A percentile compares a stretch with the other conserved stretches of the same genome.
phyloP scores from a whole-genome alignment of 495 filamentous ascomycete species.

The Neurospora sp. region DNA sequence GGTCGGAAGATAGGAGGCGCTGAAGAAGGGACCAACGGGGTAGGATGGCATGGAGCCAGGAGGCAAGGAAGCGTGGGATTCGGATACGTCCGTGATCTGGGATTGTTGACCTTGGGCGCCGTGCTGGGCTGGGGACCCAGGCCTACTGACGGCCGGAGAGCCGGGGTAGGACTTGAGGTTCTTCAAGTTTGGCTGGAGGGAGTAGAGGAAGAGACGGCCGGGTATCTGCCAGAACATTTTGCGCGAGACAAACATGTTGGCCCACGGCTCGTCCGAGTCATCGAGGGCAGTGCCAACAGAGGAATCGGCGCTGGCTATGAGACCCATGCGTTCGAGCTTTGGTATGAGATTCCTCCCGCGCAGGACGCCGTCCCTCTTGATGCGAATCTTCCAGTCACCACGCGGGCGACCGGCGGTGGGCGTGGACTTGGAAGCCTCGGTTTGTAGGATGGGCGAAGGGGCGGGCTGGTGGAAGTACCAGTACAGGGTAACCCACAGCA shows the following conservation, averaged over 20 bases:
- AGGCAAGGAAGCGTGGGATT: slow-evolving; percentile 12
- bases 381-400: slow-evolving; percentile 79
- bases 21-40: slow-evolving; percentile 59
- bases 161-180: slow-evolving; percentile 45
- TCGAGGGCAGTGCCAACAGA: slow-evolving; percentile 57
- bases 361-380: slow-evolving; percentile 79
- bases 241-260: slow-evolving; percentile 70
- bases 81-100: slow-evolving; percentile 13
- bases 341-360: slow-evolving; percentile 71
- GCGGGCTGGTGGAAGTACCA: slow-evolving; percentile 91
- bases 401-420: slow-evolving; percentile 60
- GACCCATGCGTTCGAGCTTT: slow-evolving; percentile 86
- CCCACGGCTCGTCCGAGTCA: slow-evolving; percentile 58
- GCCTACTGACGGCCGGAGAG: slow-evolving; percentile 41
- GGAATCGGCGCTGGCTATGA: slow-evolving; percentile 68
- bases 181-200: slow-evolving; percentile 49
- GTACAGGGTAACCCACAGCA: slow-evolving; percentile 88
- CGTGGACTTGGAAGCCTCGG: slow-evolving; percentile 51
- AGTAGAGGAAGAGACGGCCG: slow-evolving; percentile 78
- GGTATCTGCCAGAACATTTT: slow-evolving; percentile 88
- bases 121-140: slow-evolving; percentile 50
- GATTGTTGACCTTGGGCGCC: slow-evolving; percentile 8
- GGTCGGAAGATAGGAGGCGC: slow-evolving; percentile 72
- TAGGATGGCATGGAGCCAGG: slow-evolving; percentile 17
- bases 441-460: slow-evolving; percentile 46